These are phyloP conservation scores for Marasmius sp. DNA, from an alignment of 1,284 basidiomycete genomes.

Conservation along the genomic window DNA sequence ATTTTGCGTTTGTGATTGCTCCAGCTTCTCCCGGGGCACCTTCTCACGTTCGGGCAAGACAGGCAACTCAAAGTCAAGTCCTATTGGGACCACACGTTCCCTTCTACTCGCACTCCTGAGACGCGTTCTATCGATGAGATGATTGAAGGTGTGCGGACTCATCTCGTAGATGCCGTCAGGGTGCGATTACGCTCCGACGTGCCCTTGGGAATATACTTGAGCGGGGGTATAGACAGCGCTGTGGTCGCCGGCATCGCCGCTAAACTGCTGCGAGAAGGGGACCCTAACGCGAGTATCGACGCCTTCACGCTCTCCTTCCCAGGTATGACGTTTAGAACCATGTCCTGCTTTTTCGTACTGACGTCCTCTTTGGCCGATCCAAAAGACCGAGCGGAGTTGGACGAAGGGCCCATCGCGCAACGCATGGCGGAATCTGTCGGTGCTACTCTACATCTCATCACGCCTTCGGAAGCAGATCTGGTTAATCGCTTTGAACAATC, in stretches of 20 bases:
- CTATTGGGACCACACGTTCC: constrained; percentile 15
- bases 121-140: constrained; percentile 10
- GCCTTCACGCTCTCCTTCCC: constrained; percentile 14
- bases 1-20: not conserved
- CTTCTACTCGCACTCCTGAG: not conserved
- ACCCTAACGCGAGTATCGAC: constrained; percentile 4
- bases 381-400: constrained; percentile 2
- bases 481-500: constrained; percentile 15
- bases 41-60: constrained; percentile 2
- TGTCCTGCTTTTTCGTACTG: not conserved
- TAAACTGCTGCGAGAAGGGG: constrained; percentile 8
- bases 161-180: constrained; percentile 10
- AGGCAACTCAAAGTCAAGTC: constrained; percentile 4
- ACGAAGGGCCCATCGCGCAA: constrained; percentile 13
- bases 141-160: constrained; percentile 10
- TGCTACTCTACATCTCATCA: constrained; percentile 12
- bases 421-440: constrained; percentile 16
- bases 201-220: constrained; percentile 15
- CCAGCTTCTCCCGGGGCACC: constrained; percentile 8
- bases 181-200: constrained; percentile 14
- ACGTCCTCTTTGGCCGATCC: not conserved
- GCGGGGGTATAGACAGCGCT: constrained; percentile 20
- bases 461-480: constrained; percentile 14
- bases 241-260: constrained; percentile 18
- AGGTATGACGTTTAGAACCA: not conserved